phyloP scores from a whole-genome alignment of 2,329 filamentous ascomycete species.

The Colletotrichum liaoningense region DNA sequence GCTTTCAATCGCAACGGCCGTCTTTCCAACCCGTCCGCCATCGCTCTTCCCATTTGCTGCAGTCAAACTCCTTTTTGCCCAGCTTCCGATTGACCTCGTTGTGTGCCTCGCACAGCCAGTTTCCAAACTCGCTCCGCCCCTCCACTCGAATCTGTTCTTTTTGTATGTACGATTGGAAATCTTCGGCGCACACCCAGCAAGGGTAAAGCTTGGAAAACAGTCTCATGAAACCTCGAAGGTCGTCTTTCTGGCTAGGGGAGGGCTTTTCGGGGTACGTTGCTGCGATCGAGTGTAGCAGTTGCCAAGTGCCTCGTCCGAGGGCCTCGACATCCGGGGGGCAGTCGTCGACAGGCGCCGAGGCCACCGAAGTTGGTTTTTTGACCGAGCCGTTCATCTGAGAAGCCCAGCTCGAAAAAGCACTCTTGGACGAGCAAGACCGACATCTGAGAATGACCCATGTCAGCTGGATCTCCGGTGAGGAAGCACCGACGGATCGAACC shows the following conservation, averaged over 20 bases:
- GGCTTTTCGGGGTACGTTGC: constrained; percentile 84
- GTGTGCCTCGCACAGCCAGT: constrained; percentile 87
- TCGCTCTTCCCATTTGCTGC: constrained; percentile 88
- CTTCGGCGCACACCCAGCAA: constrained; percentile 94
- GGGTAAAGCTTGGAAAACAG: constrained; percentile 91
- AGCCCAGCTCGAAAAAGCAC: constrained; percentile 69
- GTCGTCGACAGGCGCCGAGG: constrained; percentile 61
- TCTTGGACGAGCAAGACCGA: constrained; percentile 71
- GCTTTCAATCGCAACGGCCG: constrained; percentile 67
- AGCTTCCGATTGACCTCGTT: constrained; percentile 91
- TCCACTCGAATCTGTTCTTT: constrained; percentile 73
- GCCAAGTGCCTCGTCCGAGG: constrained; percentile 92
- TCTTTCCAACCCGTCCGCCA: constrained; percentile 92
- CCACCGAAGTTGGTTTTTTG: constrained; percentile 43
- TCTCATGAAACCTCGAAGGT: constrained; percentile 81
- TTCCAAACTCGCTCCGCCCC: constrained; percentile 77
- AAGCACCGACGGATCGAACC: background rate
- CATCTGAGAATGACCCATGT: constrained; percentile 62
- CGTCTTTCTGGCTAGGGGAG: constrained; percentile 74
- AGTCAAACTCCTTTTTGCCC: constrained; percentile 93
- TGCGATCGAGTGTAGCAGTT: constrained; percentile 90
- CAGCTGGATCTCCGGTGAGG: background rate
- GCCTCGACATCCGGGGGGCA: constrained; percentile 92
- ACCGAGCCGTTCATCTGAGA: constrained; percentile 61
- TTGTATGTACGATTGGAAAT: constrained; percentile 86